Base-by-base conservation (phyloP, 139 green algal genomes). In the Chlamydomonas schloesseri region DNA sequence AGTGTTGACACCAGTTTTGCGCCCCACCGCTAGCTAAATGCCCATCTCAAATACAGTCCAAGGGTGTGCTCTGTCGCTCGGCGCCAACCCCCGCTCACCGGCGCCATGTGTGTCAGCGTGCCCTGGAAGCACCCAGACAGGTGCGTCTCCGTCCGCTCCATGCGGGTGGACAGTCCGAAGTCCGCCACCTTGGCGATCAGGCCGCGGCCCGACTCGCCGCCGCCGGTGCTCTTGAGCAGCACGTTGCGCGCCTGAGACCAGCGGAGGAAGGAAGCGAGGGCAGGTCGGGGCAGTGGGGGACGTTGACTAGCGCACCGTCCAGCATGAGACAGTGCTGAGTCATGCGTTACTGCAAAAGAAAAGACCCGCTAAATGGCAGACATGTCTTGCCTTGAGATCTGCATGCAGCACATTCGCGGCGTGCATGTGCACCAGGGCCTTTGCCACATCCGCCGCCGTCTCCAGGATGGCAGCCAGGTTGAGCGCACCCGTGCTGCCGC, bases 61-160 rank as follows among this genome's bases (percentile, higher is more conserved):
- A n/a, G n/a, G n/a, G n/a, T n/a, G n/a, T n/a, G n/a, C n/a, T n/a
- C n/a, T n/a, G n/a, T n/a, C n/a, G n/a, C n/a, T 50, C 8, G 42
- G 42, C 42, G 42, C 42, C 42, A 50, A 5, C 6, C 42, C 5
- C 42, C 42, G 42, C 42, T 13, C 42, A 50, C 42, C 79, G 67
- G 65, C 65, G 76, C 85, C 89, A 92, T 92, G 89, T 92, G 89
- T 1, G 85, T 88, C 31, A 92, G 62, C 0, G 89, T 92, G 47
- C 89, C 89, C 81, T 92, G 89, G 81, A 85, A 90, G 57, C 83
- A 81, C 28, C 82, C 86, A 50, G 55, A 82, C 37, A 93, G 58
- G 87, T 94, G 88, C n/a, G 73, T 88, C 42, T 87, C 62, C 71
- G 36, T 28, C 21, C 67, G 72, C 58, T 90, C 81, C 55, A 94